Evolutionary conservation across 2,329 filamentous ascomycete genomes (phyloP), one percentile per base, ranked within the genome.

Genomic region (Neocatenulostroma microsporum): DNA sequence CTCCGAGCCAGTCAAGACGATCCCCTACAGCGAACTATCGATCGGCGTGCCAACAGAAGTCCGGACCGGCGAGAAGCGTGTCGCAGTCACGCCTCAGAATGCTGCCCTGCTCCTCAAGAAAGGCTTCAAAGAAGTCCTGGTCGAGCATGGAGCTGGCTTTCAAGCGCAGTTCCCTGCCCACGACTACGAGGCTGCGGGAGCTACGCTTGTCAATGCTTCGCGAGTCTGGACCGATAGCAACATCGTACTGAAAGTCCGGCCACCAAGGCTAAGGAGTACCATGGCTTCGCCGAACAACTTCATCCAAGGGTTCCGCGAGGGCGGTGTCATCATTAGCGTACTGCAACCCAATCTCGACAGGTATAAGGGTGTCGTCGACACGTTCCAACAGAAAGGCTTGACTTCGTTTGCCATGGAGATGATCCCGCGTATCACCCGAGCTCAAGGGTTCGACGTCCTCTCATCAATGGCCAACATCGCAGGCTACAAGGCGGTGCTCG

Each of bases 401-500:
- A 93, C 84, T 1, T 68, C 76, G 12, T 91, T 94, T 56, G 85
- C 87, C 15, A 94, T 94, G 86, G 87, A 94, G 56, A 82, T 88
- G 78, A 82, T 94, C 35, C 87, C 87, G 12, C 78, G 87, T 26
- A 94, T 94, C 50, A 93, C 86, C 1, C 76, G 87, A 30, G 86
- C 87, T 1, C 87, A 94, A 57, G 79, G 84, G 0, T 94, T 93
- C 51, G 86, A 94, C 62, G 86, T 85, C 1, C 69, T 94, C 38
- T 75, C 84, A 59, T 91, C 84, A 8, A 94, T 94, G 87, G 86
- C 87, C 42, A 94, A 94, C 51, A 94, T 94, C 63, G 84, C 86
- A 15, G 87, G 87, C 0, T 94, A 94, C 65, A 94, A 93, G 62
- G 87, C 86, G 25, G 84, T 94, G 1, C 67, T 94, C 28, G 86